These are phyloP conservation scores for Aquilaria malaccensis DNA, from an alignment of 345 rosid species.

Conservation along the genomic window DNA sequence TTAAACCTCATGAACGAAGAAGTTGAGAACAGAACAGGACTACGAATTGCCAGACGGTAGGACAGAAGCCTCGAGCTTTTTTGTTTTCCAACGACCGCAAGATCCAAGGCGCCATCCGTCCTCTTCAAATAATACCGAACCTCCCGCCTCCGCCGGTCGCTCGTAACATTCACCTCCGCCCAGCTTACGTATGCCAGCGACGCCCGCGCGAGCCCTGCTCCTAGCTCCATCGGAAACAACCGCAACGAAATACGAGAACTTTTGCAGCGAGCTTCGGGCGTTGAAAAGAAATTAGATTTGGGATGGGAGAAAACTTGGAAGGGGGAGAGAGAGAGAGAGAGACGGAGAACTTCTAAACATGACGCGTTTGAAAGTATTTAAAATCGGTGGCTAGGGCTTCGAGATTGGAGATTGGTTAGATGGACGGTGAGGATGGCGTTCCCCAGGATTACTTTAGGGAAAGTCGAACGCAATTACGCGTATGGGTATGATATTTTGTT, in stretches of 20 bases:
- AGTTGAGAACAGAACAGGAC: constrained; percentile 21
- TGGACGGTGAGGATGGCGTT: constrained; percentile 53
- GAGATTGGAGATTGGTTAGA: constrained; percentile 25
- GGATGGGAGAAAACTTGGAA: background rate
- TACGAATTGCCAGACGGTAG: constrained; percentile 34
- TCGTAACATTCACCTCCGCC: constrained; percentile 54
- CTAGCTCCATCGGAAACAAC: background rate
- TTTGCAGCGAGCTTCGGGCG: background rate
- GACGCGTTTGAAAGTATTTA: constrained; percentile 2
- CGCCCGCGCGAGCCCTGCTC: constrained; percentile 6
- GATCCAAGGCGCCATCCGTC: constrained; percentile 49
- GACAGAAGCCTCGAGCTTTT: constrained; percentile 47
- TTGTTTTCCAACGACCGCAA: constrained; percentile 66
- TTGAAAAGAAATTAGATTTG: background rate
- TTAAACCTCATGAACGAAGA: constrained; percentile 30
- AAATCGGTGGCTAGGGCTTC: constrained; percentile 39
- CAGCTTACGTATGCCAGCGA: constrained; percentile 53
- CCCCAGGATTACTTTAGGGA: constrained; percentile 17
- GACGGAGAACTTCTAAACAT: constrained; percentile 7
- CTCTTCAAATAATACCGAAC: constrained; percentile 59
- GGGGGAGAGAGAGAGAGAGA: background rate
- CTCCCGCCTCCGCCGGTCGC: constrained; percentile 48
- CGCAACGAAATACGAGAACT: background rate
- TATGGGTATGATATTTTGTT: background rate
- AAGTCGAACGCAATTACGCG: constrained; percentile 21